Percentiles rank a stretch among this genome's conserved stretches.
Conservation (phyloP, 257 asterid genomes). For the Coffea canephora region DNA sequence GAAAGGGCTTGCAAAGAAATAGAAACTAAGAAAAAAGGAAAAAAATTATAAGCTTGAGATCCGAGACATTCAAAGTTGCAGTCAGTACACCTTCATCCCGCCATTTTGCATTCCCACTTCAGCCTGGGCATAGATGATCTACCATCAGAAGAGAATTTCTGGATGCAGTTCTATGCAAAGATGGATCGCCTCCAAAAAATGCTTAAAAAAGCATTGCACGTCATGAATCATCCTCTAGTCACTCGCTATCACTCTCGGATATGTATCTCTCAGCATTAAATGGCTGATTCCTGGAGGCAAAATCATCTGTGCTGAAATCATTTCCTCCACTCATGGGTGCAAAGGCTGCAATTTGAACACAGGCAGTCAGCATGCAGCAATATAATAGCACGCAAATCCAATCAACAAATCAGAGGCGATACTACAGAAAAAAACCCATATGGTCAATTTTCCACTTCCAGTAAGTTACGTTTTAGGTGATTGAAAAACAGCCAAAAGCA, state of each 20-base stretch:
- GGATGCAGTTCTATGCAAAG: not conserved
- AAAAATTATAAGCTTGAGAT: not conserved
- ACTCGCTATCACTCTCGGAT: conserved; percentile 64
- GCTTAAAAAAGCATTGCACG: not conserved
- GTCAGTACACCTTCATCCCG: not conserved
- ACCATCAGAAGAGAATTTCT: not conserved
- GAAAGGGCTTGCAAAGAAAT: not conserved
- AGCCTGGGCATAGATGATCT: not conserved
- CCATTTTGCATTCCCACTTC: not conserved
- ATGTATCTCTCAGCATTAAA: conserved; percentile 66
- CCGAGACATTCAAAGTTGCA: not conserved
- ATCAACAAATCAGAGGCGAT: conserved; percentile 3
- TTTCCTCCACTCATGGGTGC: conserved; percentile 71
- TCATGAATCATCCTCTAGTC: conserved; percentile 15
- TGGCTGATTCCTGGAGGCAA: conserved; percentile 57
- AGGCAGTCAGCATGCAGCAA: not conserved
- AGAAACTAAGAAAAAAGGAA: not conserved
- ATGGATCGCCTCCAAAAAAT: not conserved
- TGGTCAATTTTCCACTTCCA: not conserved
- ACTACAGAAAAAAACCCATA: not conserved
- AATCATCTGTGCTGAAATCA: conserved; percentile 32
- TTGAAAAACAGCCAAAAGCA: not conserved
- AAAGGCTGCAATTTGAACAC: conserved; percentile 59
- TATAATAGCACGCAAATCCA: not conserved
- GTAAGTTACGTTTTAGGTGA: not conserved